Evolutionary conservation across 2,329 filamentous ascomycete genomes (phyloP), one percentile per base, ranked within the genome.

Genomic region (Helminthosporium solani): DNA sequence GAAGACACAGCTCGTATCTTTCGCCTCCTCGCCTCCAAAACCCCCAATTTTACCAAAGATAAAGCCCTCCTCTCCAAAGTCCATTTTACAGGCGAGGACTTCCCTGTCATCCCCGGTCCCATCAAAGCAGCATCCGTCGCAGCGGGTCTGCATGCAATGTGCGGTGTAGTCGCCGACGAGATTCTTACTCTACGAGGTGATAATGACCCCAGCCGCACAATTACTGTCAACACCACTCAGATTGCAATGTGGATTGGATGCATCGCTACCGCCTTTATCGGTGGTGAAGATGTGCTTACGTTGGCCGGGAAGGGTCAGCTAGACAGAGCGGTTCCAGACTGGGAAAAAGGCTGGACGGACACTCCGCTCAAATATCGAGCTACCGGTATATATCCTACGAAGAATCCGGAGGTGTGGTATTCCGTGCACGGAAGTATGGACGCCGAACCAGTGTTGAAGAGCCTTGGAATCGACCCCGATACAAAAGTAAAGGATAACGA

Each of bases 351-450:
- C 2, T 70, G 70, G 56, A 59, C 60, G 3, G 57, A 61, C 40
- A 63, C 65, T 12, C 56, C 70, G 0, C 56, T 76, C 38, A 67
- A 67, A 25, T 71, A 70, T 34, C 70, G 76, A 37, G 33, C 55
- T 7, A 56, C 53, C 7, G 55, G 45, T 6, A 25, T 56, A 2
- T 80, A 79, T 50, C 73, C 72, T 7, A 80, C 78, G 0, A 72
- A 67, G n/a, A 62, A 75, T 27, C 46, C 49, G 0, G 64, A 68
- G 0, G 69, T 73, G 0, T 78, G 74, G 73, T 81, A 77, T 55
- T 75, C 75, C 9, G 64, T 81, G 0, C 76, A 80, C 42, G 78
- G 78, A 4, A 78, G 73, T 0, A 64, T 80, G 35, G 59, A 77
- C 28, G 72, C 76, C 0, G 57, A 60, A 2, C 67, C 70, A 2